Evolutionary conservation across 768 basidiomycete species (phyloP).

Genomic region (Boletus subparvulus): DNA sequence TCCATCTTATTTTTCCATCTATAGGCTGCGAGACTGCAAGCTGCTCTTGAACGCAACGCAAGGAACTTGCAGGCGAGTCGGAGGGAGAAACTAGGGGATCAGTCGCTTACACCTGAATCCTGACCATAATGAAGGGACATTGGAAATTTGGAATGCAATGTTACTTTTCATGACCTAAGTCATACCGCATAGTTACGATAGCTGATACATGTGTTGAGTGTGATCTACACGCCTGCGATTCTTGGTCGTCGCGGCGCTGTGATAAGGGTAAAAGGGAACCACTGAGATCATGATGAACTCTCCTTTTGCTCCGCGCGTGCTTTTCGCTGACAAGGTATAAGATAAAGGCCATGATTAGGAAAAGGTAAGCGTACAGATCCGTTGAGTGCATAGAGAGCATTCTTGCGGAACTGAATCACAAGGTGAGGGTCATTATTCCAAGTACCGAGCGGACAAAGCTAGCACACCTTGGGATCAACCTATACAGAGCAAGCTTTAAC

Average conservation of each 20-base stretch:
- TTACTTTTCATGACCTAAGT: constrained; percentile 13
- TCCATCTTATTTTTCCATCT: neutral
- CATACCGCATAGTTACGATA: constrained; percentile 21
- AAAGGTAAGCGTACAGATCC: constrained; percentile 61
- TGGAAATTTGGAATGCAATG: constrained; percentile 4
- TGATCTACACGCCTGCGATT: constrained; percentile 8
- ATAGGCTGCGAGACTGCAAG: constrained; percentile 69
- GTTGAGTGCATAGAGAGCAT: constrained; percentile 65
- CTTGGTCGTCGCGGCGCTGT: neutral
- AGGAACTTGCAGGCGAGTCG: constrained; percentile 30
- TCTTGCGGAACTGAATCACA: constrained; percentile 72
- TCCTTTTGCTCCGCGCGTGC: constrained; percentile 63
- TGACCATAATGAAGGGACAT: constrained; percentile 2
- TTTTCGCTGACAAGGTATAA: constrained; percentile 47
- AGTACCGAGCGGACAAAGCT: neutral
- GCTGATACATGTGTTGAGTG: constrained; percentile 22
- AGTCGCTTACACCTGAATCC: constrained; percentile 21
- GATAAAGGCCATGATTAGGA: neutral
- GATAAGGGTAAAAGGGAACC: neutral
- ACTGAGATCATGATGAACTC: constrained; percentile 37
- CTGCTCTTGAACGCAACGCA: constrained; percentile 52
- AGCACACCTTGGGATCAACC: constrained; percentile 78
- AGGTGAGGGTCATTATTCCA: constrained; percentile 1
- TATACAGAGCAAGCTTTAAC: constrained; percentile 28
- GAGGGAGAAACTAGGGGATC: constrained; percentile 23